These are phyloP conservation scores for Spatholobus suberectus DNA, from an alignment of 306 rosid genomes.

Conservation along the genomic window DNA sequence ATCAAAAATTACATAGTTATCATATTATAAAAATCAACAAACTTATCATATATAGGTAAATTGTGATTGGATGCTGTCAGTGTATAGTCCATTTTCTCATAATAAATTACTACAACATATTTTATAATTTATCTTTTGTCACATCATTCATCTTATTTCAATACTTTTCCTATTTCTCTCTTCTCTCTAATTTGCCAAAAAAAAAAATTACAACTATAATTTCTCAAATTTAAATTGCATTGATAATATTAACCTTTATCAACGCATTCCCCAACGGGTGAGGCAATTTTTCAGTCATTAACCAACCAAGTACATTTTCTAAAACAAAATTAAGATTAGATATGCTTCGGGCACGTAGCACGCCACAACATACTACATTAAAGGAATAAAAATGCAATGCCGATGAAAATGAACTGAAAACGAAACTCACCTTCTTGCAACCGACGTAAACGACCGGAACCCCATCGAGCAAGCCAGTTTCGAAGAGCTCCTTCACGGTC, in stretches of 20 bases:
- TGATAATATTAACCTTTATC: not conserved
- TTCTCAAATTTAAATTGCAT: not conserved
- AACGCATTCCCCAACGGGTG: not conserved
- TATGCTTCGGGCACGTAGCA: not conserved
- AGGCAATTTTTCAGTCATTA: slow-evolving; percentile 21
- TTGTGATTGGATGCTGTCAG: no score
- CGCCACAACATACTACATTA: not conserved
- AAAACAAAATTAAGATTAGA: slow-evolving; percentile 1
- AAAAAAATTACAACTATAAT: not conserved
- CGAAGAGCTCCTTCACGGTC: slow-evolving; percentile 87
- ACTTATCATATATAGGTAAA: no score
- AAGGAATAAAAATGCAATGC: not conserved
- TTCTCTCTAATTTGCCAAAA: not conserved
- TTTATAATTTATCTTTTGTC: not conserved
- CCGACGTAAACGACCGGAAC: slow-evolving; percentile 90
- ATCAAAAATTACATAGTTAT: no score
- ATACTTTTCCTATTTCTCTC: not conserved
- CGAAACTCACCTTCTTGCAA: slow-evolving; percentile 69
- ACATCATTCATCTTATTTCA: not conserved
- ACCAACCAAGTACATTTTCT: not conserved
- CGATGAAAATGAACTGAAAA: not conserved
- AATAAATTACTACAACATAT: not conserved
- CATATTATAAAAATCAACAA: no score
- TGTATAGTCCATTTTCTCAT: not conserved
- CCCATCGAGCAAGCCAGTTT: slow-evolving; percentile 95